Evolutionary conservation across 257 asterid species (phyloP).

Genomic region (Mitragyna speciosa): DNA sequence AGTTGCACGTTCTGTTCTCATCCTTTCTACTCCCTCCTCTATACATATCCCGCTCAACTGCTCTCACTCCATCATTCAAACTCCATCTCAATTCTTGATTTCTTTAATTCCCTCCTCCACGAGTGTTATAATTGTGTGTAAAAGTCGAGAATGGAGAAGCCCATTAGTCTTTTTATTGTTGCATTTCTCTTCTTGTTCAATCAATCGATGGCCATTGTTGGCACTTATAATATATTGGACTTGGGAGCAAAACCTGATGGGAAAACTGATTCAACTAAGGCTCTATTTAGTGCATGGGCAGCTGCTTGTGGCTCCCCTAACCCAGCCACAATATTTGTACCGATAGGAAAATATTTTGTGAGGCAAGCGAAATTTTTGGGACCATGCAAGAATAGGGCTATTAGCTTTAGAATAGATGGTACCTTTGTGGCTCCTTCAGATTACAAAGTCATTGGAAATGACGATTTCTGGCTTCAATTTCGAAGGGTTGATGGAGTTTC

Average conservation of each 20-base stretch:
- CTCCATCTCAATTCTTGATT: neutral
- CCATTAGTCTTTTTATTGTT: constrained; percentile 8
- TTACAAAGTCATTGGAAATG: constrained; percentile 35
- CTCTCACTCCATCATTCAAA: constrained; percentile 26
- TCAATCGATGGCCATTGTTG: constrained; percentile 19
- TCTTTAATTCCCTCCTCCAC: neutral
- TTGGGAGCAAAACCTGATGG: constrained; percentile 63
- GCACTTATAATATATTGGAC: constrained; percentile 29
- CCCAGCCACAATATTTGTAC: constrained; percentile 47
- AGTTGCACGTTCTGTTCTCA: neutral
- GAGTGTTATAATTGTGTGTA: neutral
- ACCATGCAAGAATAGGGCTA: constrained; percentile 44
- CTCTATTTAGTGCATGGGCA: constrained; percentile 52
- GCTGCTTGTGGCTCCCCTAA: constrained; percentile 46
- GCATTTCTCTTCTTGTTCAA: constrained; percentile 16
- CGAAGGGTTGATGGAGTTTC: constrained; percentile 42
- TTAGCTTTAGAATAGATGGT: constrained; percentile 38
- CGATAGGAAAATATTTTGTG: constrained; percentile 50
- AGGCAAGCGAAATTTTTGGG: constrained; percentile 34
- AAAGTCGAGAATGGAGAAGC: constrained; percentile 16
- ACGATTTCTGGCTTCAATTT: constrained; percentile 45
- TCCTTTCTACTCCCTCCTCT: constrained; percentile 15
- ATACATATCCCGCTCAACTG: constrained; percentile 34
- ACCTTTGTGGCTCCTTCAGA: constrained; percentile 55
- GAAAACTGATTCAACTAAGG: constrained; percentile 38